Base-by-base conservation (phyloP, 108 stramenopile species). In the Aurantiochytrium sp. region DNA sequence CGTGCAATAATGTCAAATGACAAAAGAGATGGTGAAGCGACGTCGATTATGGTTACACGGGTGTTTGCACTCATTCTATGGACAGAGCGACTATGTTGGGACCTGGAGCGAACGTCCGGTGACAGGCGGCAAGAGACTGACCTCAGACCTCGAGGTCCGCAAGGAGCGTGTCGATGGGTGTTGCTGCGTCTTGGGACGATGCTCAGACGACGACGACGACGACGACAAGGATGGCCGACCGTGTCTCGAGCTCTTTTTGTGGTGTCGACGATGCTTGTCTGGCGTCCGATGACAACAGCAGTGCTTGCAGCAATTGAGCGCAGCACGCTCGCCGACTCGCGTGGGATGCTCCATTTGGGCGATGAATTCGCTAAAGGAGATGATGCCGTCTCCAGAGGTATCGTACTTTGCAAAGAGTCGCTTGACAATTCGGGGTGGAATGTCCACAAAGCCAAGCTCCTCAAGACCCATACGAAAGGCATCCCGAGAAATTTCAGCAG, bases 321-420 rank as follows among this genome's bases (percentile, higher is more conserved):
- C 35, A 8, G 64, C 42, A 1, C 64, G 35, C 64, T 42, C 42
- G 35, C 64, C 64, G 42, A 69, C 64, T 18, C 42, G 25, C 42
- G 64, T 69, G 64, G 25, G 64, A 3, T 69, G 14, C 42, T 69
- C 64, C 64, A 83, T 53, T 3, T 83, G 45, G 8, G 49, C 49
- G 28, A 83, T 47, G 51, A 83, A 83, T 28, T 83, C 76, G 1
- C 76, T 45, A 35, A 83, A 83, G 28, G 45, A 47, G 51, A 83
- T 83, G 28, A 83, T 53, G n/a, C 76, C 76, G 51, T 83, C 76
- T 0, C 76, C 76, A 35, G 76, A 83, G 23, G 76, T 83, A 4
- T 83, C 76, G 76, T 83, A 83, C 23, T 83, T 83, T 53, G 45
- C 25, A 53, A 83, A 83, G 51, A 83, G 76, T 21, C 76, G 45